Evolutionary conservation across 352 stramenopile species (phyloP).

Genomic region (Blastocystis sp.): DNA sequence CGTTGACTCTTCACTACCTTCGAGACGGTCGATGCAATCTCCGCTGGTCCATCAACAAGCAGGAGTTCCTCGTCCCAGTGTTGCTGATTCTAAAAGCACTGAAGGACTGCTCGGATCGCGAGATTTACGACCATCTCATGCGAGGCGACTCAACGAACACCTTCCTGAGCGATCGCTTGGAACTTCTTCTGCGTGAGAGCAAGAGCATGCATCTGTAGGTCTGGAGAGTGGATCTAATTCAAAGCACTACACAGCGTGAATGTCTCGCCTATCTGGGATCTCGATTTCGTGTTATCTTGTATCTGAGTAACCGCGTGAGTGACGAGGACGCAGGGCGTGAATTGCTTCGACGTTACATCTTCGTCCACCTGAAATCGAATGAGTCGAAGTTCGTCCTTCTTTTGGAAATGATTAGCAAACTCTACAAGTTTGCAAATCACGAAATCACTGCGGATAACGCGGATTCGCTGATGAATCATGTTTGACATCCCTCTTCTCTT

Average conservation of each 20-base stretch:
- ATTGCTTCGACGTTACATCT: conserved; percentile 82
- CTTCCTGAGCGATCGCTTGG: conserved; percentile 87
- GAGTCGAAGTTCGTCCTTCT: conserved; percentile 88
- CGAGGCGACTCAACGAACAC: conserved; percentile 88
- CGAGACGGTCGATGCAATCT: conserved; percentile 89
- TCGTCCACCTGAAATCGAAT: conserved; percentile 86
- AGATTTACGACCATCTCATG: conserved; percentile 94
- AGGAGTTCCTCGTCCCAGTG: conserved; percentile 95
- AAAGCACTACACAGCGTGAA: conserved; percentile 70
- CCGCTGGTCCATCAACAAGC: conserved; percentile 89
- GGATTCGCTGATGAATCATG: conserved; percentile 96
- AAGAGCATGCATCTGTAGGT: conserved; percentile 71
- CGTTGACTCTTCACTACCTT: conserved; percentile 95
- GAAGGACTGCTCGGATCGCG: conserved; percentile 74
- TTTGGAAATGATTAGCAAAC: conserved; percentile 90
- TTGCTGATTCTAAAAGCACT: conserved; percentile 93
- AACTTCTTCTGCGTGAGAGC: conserved; percentile 90
- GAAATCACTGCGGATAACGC: conserved; percentile 90
- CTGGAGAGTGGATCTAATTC: background rate
- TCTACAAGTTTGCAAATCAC: conserved; percentile 90
- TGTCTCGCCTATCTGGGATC: conserved; percentile 88
- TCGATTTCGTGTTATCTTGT: conserved; percentile 85
- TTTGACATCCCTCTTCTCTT: conserved; percentile 84
- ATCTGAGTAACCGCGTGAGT: conserved; percentile 74
- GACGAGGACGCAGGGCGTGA: conserved; percentile 78